Conservation (phyloP, 805 yeast genomes). For the Myxozyma neotropica region DNA sequence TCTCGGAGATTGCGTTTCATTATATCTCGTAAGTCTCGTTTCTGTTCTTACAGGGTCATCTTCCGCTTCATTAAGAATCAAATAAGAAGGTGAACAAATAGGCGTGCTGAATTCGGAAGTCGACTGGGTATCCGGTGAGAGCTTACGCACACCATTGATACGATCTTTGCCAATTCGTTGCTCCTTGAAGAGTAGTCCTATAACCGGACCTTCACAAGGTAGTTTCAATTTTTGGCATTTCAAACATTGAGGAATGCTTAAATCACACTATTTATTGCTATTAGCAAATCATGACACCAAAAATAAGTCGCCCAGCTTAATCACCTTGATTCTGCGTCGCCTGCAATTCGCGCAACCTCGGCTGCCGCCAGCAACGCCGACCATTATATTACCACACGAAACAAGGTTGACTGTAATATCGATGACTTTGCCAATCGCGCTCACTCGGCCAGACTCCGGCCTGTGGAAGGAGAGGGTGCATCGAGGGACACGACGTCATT, state of each 20-base stretch:
- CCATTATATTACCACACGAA: no score
- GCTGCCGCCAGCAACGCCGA: conserved; percentile 19
- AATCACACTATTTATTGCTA: conserved; percentile 9
- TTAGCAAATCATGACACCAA: no score
- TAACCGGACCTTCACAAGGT: not conserved
- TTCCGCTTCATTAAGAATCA: not conserved
- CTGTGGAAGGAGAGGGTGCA: no score
- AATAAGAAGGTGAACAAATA: not conserved
- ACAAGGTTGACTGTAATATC: no score
- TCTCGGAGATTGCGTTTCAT: no score
- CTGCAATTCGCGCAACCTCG: conserved; percentile 8
- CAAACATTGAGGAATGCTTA: not conserved
- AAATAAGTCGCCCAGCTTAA: no score
- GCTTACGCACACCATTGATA: not conserved
- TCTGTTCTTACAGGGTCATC: not conserved
- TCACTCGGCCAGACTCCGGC: no score
- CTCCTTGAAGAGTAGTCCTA: not conserved
- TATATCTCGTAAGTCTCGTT: not conserved
- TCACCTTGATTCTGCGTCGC: conserved; percentile 12
- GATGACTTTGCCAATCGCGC: no score
- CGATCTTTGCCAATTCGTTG: not conserved
- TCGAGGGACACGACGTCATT: no score
- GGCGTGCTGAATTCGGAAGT: not conserved
- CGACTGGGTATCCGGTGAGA: not conserved
- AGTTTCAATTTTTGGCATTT: not conserved